Percentiles rank a stretch among this genome's conserved stretches.
phyloP scores from a whole-genome alignment of 305 asterid genomes.

The Nicotiana rustica region DNA sequence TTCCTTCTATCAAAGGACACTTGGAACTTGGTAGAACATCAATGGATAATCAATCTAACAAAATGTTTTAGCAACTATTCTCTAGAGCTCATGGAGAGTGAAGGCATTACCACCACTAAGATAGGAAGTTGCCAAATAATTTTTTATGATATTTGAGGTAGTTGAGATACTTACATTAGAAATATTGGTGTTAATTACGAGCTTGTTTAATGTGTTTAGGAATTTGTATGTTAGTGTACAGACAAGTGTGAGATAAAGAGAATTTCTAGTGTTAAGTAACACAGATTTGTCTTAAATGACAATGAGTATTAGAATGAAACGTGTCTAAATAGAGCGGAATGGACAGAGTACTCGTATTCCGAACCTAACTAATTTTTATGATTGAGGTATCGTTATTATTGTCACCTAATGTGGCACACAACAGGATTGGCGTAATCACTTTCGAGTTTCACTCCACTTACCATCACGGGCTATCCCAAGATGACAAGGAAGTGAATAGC shows the following conservation, averaged over 20 bases:
- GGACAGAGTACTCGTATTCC: background rate
- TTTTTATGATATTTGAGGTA: background rate
- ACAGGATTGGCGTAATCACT: background rate
- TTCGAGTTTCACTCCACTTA: conserved; percentile 18
- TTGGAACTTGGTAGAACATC: background rate
- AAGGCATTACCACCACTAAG: background rate
- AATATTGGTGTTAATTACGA: background rate
- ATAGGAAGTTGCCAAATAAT: background rate
- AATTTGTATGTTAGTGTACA: background rate
- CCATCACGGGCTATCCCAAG: conserved; percentile 20
- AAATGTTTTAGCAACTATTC: background rate
- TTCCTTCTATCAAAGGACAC: background rate
- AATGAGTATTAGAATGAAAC: conserved; percentile 9
- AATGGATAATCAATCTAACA: background rate
- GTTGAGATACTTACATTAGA: conserved; percentile 9
- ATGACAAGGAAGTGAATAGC: conserved; percentile 9
- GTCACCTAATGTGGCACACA: background rate
- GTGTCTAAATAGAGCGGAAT: background rate
- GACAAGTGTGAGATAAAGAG: background rate
- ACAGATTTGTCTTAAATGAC: background rate
- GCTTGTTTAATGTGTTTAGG: background rate
- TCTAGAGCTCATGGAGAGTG: background rate
- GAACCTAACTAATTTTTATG: background rate
- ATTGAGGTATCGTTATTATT: conserved; percentile 3
- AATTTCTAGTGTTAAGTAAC: background rate